Evolutionary conservation across 768 basidiomycete species (phyloP).

Genomic region (Mycena rebaudengoi): DNA sequence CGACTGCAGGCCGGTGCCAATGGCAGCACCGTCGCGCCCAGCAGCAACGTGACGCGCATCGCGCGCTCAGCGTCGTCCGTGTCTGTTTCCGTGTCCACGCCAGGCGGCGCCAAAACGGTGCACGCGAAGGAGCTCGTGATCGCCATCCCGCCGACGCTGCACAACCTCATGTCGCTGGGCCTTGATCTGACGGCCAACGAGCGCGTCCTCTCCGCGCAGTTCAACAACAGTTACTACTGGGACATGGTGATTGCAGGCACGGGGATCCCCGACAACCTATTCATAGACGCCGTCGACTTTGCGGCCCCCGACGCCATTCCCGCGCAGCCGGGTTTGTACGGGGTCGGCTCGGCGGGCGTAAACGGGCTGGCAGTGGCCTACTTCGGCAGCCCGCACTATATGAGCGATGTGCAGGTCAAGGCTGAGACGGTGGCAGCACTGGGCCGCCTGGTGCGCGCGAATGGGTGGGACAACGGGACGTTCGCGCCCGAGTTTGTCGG

Average conservation of each 20-base stretch:
- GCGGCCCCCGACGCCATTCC: slow-evolving; percentile 7
- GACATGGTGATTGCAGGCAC: slow-evolving; percentile 1
- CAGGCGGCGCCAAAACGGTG: slow-evolving; percentile 1
- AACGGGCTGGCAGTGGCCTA: slow-evolving; percentile 1
- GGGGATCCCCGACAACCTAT: slow-evolving; percentile 7
- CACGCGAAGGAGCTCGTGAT: slow-evolving; percentile 6
- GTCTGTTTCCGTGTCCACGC: too few species aligned
- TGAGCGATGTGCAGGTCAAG: slow-evolving; percentile 9
- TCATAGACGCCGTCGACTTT: slow-evolving; percentile 1
- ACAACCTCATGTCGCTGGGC: slow-evolving; percentile 1
- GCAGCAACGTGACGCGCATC: not conserved
- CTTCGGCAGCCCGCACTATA: slow-evolving; percentile 2
- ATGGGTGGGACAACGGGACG: slow-evolving; percentile 7
- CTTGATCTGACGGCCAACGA: slow-evolving; percentile 4
- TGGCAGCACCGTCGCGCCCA: not conserved
- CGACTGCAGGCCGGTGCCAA: not conserved
- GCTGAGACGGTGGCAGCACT: slow-evolving; percentile 3
- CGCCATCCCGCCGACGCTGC: slow-evolving; percentile 7
- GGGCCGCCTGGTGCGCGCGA: slow-evolving; percentile 4
- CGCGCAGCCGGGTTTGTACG: slow-evolving; percentile 1
- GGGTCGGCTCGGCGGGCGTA: slow-evolving; percentile 3
- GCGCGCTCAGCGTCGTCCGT: too few species aligned
- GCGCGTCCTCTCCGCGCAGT: not conserved
- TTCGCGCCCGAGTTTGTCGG: not conserved
- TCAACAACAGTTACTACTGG: slow-evolving; percentile 4